A percentile compares a stretch with the other conserved stretches of the same genome.
These are phyloP conservation scores for Penicillium lividum DNA, from an alignment of 495 filamentous ascomycete species.

Conservation along the genomic window DNA sequence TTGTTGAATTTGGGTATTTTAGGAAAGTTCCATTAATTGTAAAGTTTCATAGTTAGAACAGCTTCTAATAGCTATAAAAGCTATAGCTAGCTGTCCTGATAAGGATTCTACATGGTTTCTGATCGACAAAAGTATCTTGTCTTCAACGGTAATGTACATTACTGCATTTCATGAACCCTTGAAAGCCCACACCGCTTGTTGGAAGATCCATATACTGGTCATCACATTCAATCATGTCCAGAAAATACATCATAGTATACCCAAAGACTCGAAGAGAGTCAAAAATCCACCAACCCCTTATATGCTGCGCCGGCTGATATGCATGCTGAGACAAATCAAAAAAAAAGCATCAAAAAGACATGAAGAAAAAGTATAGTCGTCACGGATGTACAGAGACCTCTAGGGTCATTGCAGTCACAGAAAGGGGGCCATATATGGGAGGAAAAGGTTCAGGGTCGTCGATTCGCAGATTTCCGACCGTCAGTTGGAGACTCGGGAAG, in stretches of 20 bases:
- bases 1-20: no score
- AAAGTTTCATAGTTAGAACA: neutral
- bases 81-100: neutral
- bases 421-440: slow-evolving; percentile 16
- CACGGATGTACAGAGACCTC: slow-evolving; percentile 17
- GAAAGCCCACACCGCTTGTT: neutral
- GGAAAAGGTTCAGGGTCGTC: slow-evolving; percentile 28
- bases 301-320: slow-evolving; percentile 33
- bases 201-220: slow-evolving; percentile 1
- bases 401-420: slow-evolving; percentile 4
- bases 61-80: neutral
- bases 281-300: slow-evolving; percentile 21
- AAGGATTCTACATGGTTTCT: neutral
- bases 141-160: neutral
- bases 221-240: slow-evolving; percentile 31
- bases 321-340: slow-evolving; percentile 23
- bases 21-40: neutral
- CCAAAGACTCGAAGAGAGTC: slow-evolving; percentile 8
- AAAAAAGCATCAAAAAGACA: slow-evolving; percentile 16
- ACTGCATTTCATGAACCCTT: neutral
- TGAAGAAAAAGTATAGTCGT: slow-evolving; percentile 17
- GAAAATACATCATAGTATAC: slow-evolving; percentile 27
- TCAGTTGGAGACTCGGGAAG: slow-evolving; percentile 46
- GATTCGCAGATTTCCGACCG: slow-evolving; percentile 40
- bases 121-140: neutral